A percentile compares a stretch with the other conserved stretches of the same genome.
phyloP scores from a whole-genome alignment of 2,329 filamentous ascomycete species.

The Didymella lethalis region DNA sequence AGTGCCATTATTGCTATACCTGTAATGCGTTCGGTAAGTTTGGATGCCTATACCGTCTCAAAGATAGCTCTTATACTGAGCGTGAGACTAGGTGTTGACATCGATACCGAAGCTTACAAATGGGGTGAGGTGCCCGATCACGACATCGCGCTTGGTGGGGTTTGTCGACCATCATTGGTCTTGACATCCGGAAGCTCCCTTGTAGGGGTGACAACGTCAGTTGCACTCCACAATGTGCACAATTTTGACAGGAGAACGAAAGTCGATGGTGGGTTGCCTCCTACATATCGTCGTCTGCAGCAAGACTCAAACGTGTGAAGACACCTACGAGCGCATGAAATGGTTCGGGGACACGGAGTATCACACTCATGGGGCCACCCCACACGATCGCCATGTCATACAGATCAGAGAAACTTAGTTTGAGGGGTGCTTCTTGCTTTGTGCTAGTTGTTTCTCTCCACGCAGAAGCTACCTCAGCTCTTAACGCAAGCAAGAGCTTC shows the following conservation, averaged over 20 bases:
- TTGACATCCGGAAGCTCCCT: not conserved
- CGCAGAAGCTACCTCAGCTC: too few relatives aligned
- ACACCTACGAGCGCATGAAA: too few relatives aligned
- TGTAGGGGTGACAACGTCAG: not conserved
- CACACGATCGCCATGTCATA: too few relatives aligned
- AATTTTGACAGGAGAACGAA: not conserved
- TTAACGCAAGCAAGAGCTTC: too few relatives aligned
- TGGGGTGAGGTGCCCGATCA: constrained; percentile 18
- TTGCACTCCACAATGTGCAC: constrained; percentile 10
- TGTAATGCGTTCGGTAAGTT: not conserved
- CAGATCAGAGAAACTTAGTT: too few relatives aligned
- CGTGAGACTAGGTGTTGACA: not conserved
- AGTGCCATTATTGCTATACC: not conserved
- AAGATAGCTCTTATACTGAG: constrained; percentile 5
- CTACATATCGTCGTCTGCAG: not conserved
- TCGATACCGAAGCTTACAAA: constrained; percentile 15
- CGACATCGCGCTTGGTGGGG: constrained; percentile 11
- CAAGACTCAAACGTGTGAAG: not conserved
- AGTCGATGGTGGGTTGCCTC: not conserved
- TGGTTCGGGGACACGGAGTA: too few relatives aligned
- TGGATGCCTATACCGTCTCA: not conserved
- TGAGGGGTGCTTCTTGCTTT: too few relatives aligned
- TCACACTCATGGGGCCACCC: too few relatives aligned
- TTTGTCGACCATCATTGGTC: constrained; percentile 7
- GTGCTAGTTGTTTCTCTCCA: too few relatives aligned